A percentile compares a stretch with the other conserved stretches of the same genome.
phyloP scores from a whole-genome alignment of 192 early-diverging fungal species.

The Dissophora globulifera region DNA sequence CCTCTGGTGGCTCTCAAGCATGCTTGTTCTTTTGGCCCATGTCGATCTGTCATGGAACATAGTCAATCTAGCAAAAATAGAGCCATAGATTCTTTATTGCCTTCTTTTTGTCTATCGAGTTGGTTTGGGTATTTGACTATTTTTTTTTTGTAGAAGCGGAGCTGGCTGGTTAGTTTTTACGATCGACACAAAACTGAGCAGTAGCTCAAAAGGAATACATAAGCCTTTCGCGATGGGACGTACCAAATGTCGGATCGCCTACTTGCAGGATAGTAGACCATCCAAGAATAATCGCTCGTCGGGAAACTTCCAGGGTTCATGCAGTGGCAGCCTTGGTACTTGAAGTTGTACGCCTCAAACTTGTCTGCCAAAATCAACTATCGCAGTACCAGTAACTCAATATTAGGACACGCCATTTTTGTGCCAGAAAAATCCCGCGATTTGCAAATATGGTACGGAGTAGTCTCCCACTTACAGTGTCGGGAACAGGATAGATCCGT shows the following conservation, averaged over 20 bases:
- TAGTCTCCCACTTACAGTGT: slow-evolving; percentile 70
- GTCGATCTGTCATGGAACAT: no score
- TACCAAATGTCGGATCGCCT: slow-evolving; percentile 64
- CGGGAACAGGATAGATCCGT: slow-evolving; percentile 88
- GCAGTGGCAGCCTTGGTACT: slow-evolving; percentile 80
- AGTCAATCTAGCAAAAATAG: no score
- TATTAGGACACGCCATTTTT: no score
- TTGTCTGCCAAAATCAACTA: slow-evolving; percentile 88
- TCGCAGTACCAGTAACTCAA: not conserved
- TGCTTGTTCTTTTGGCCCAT: no score
- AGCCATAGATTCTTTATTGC: not conserved
- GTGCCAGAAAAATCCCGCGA: no score
- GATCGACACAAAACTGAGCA: no score
- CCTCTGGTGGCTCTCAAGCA: no score
- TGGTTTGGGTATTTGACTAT: slow-evolving; percentile 52
- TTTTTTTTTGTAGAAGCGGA: not conserved
- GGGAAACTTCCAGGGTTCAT: slow-evolving; percentile 81
- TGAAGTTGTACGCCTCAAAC: slow-evolving; percentile 80
- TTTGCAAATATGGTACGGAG: no score
- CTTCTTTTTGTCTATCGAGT: slow-evolving; percentile 16
- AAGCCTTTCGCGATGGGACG: slow-evolving; percentile 10
- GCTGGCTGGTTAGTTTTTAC: not conserved
- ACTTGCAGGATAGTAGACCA: slow-evolving; percentile 83
- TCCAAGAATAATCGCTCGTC: slow-evolving; percentile 61
- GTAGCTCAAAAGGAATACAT: no score